Conservation (phyloP, 495 filamentous ascomycete species). For the Collariella sp. region DNA sequence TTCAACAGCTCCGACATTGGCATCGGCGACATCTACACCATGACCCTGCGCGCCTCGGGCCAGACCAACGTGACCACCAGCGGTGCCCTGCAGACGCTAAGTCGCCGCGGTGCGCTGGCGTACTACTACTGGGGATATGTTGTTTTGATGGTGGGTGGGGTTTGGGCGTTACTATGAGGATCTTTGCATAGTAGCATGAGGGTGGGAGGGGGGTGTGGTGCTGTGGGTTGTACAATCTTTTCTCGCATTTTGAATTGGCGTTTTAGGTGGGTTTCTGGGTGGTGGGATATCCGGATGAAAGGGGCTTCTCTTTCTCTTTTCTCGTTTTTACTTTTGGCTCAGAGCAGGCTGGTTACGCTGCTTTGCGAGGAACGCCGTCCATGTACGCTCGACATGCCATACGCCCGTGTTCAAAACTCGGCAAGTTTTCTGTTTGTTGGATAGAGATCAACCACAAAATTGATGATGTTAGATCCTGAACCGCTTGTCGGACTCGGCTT, state of each 20-base stretch:
- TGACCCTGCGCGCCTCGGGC: constrained; percentile 33
- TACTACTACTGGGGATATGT: constrained; percentile 34
- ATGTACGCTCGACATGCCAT: neutral
- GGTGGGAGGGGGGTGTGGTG: neutral
- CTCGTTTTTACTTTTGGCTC: constrained; percentile 7
- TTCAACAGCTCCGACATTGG: constrained; percentile 69
- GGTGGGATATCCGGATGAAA: constrained; percentile 7
- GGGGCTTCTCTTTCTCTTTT: neutral
- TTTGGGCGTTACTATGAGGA: constrained; percentile 29
- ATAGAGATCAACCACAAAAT: too few relatives aligned
- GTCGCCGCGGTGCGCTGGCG: constrained; percentile 12
- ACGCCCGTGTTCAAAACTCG: neutral
- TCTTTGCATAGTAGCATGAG: neutral
- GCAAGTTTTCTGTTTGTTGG: too few relatives aligned
- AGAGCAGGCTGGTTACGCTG: too few relatives aligned
- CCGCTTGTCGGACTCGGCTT: too few relatives aligned
- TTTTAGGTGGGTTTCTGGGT: constrained; percentile 5
- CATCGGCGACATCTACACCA: constrained; percentile 68
- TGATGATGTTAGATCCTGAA: too few relatives aligned
- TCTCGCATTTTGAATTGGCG: constrained; percentile 17
- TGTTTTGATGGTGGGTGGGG: constrained; percentile 26
- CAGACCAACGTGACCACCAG: constrained; percentile 23
- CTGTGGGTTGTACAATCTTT: constrained; percentile 11
- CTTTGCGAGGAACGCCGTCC: neutral
- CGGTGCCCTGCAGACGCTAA: constrained; percentile 2